Base-by-base conservation (phyloP, 1,284 basidiomycete species). In the Chalciporus sp. region DNA sequence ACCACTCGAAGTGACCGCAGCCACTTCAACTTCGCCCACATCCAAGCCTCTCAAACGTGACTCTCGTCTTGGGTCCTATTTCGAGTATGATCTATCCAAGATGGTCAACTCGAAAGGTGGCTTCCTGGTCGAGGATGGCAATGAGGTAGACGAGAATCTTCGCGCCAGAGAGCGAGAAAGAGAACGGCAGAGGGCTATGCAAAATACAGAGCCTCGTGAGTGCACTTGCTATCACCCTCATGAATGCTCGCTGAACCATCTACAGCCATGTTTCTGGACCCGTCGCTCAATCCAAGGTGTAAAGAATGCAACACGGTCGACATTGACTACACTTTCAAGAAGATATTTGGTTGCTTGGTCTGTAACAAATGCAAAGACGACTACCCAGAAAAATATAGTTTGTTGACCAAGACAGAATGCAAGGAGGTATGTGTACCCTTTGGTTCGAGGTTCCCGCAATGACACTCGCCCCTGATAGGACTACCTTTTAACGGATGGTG, bases 391-490 rank as follows among this genome's bases (percentile, higher is more conserved):
- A 88, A 88, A 70, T 99, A 98, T 71, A 94, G 93, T 70, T 77
- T 99, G 2, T 75, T 99, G 49, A 99, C 97, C 1, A 99, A 99
- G 78, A 98, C 97, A 0, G 97, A 99, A 72, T 98, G 95, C 73
- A 98, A 97, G 74, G 91, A 95, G 79, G 94, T 92, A 57, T 12
- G 68, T 61, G 39, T 26, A 33, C 23, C 23, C 35, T 52, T 9
- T 6, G 4, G 20, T 3, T 49, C 11, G 5, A 3, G 14, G 40
- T 42, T 40, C 35, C 26, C 41, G 48, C 55, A 42, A 45, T 59
- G 43, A 46, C 44, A 37, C 28, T 51, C 35, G 26, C 17, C 19
- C 7, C 29, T 55, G 26, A 35, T 63, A 94, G 89, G 94, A 95
- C 73, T 94, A 95, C 69, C 83, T 96, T 31, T 73, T 96, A 45